Evolutionary conservation across 441 rosid genomes (phyloP), one percentile per base, ranked within the genome.

Genomic region (Codiaeum variegatum): DNA sequence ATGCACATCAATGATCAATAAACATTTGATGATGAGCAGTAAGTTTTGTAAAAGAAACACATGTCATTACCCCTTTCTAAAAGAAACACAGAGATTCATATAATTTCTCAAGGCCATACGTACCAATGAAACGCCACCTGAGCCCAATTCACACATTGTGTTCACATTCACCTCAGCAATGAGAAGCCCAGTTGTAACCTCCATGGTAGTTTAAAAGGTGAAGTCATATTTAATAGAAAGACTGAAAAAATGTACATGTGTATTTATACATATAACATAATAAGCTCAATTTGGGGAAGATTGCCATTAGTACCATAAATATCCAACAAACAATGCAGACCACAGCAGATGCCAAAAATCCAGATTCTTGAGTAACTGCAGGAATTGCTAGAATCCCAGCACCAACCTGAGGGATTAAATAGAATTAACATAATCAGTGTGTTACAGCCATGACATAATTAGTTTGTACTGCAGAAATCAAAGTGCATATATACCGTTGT

Each of bases 351-450:
- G 96, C 97, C 56, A 92, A 55, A 73, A 94, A 94, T 23, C 97
- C 97, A 70, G 97, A 79, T 78, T 92, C 92, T 85, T 85, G 96
- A 10, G 98, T 92, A 65, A 94, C 97, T 0, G 98, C 91, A 71
- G 97, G 97, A 86, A 94, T 87, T 0, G 98, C 97, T 11, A 92
- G 94, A 70, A 92, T 89, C 75, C 97, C 98, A 23, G 98, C 97
- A 80, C 97, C 98, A 23, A 94, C 87, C 98, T 94, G 56, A 51
- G 21, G 32, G 47, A 70, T 56, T 67, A 52, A 72, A 13, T 63
- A 67, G 40, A 38, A 47, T 7, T 40, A 11, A 16, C 7, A 40
- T n/a, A 23, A 26, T 29, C n/a, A n/a, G n/a, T n/a, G n/a, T 16
- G n/a, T 40, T 2, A 36, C 6, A 13, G 21, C 24, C 40, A 34